Conservation (phyloP, 2,329 filamentous ascomycete genomes). For the Ophiostoma australiae region DNA sequence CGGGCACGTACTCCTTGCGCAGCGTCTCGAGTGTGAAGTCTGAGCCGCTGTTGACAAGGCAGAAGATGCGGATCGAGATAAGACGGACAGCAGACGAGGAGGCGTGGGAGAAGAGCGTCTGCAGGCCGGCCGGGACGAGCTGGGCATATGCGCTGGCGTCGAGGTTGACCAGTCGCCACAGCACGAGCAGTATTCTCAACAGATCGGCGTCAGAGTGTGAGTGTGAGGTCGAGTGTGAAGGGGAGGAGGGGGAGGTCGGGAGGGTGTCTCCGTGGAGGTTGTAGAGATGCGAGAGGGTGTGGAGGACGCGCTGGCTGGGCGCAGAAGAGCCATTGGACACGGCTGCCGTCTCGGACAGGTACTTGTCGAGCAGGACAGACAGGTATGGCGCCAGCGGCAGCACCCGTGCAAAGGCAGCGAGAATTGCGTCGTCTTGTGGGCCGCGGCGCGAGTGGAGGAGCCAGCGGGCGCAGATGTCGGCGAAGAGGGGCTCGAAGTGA, state of each 20-base stretch:
- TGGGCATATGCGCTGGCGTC: slow-evolving; percentile 63
- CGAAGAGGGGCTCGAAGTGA: slow-evolving; percentile 68
- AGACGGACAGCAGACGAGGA: slow-evolving; percentile 63
- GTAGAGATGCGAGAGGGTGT: slow-evolving; percentile 17
- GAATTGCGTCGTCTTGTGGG: slow-evolving; percentile 42
- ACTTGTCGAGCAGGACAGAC: slow-evolving; percentile 60
- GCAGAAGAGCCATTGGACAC: slow-evolving; percentile 1
- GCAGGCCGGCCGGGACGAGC: slow-evolving; percentile 59
- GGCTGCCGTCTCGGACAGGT: slow-evolving; percentile 33
- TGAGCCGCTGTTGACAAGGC: slow-evolving; percentile 70
- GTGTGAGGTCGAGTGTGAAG: not conserved
- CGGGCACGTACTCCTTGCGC: slow-evolving; percentile 59
- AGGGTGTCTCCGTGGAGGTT: slow-evolving; percentile 4
- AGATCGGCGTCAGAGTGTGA: slow-evolving; percentile 27
- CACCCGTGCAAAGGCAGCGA: slow-evolving; percentile 72
- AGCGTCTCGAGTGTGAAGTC: slow-evolving; percentile 73
- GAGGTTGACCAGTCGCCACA: slow-evolving; percentile 75
- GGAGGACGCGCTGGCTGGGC: not conserved
- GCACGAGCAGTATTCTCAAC: slow-evolving; percentile 53
- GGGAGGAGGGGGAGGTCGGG: not conserved
- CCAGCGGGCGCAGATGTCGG: slow-evolving; percentile 82
- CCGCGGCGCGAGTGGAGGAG: slow-evolving; percentile 45
- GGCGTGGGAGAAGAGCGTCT: slow-evolving; percentile 60
- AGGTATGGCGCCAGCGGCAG: slow-evolving; percentile 79
- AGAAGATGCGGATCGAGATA: slow-evolving; percentile 75